phyloP scores from a whole-genome alignment of 1,284 basidiomycete species.

The Pascua sp. region DNA sequence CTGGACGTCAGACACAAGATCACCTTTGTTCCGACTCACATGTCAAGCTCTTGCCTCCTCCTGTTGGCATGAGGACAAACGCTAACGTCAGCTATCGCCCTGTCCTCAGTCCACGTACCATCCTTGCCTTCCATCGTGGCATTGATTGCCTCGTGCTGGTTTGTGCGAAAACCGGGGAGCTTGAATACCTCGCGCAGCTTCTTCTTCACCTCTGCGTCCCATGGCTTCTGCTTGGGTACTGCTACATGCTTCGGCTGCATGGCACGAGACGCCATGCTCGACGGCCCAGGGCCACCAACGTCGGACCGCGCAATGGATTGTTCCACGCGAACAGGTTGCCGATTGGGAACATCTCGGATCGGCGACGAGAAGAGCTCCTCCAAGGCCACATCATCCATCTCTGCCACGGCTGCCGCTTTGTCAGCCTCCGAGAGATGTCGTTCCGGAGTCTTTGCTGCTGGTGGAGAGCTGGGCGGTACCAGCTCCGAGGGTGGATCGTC shows the following conservation, averaged over 20 bases:
- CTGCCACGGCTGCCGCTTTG: slow-evolving; percentile 20
- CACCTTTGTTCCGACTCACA: slow-evolving; percentile 48
- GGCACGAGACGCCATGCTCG: too few species aligned
- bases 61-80: slow-evolving; percentile 95
- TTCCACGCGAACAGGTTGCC: too few species aligned
- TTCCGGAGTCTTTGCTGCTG: neutral
- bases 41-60: slow-evolving; percentile 87
- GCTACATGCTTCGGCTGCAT: slow-evolving; percentile 5
- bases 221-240: slow-evolving; percentile 45
- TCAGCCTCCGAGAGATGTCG: neutral
- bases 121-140: slow-evolving; percentile 74
- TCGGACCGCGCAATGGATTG: too few species aligned
- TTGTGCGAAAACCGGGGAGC: slow-evolving; percentile 67
- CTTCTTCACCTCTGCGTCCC: slow-evolving; percentile 60
- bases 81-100: slow-evolving; percentile 50
- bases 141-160: slow-evolving; percentile 84
- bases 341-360: neutral
- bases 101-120: slow-evolving; percentile 18
- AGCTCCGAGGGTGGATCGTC: slow-evolving; percentile 15
- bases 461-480: slow-evolving; percentile 27
- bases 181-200: slow-evolving; percentile 66
- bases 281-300: too few species aligned
- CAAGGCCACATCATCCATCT: slow-evolving; percentile 23
- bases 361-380: slow-evolving; percentile 33
- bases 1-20: slow-evolving; percentile 20